phyloP scores from a whole-genome alignment of 2,329 filamentous ascomycete species.

The Bretziella fagacearum region DNA sequence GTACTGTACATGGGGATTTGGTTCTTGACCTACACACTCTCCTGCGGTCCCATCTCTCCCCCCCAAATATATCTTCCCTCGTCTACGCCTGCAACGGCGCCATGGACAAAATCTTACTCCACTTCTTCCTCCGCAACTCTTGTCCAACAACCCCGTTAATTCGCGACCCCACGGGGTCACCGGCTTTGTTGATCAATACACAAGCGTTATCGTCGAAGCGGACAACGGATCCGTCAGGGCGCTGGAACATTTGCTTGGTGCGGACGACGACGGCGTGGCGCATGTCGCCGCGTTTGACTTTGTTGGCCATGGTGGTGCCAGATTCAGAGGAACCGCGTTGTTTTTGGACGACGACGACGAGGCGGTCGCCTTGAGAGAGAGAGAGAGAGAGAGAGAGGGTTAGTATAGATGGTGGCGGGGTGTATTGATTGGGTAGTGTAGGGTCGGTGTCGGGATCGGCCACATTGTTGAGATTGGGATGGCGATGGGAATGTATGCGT shows the following conservation, averaged over 20 bases:
- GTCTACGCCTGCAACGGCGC: conserved; percentile 51
- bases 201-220: conserved; percentile 97
- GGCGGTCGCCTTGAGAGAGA: conserved; percentile 58
- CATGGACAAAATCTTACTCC: conserved; percentile 96
- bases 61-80: not conserved
- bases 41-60: not conserved
- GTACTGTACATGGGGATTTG: no score
- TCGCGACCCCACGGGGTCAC: conserved; percentile 84
- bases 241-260: conserved; percentile 71
- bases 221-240: conserved; percentile 76
- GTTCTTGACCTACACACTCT: not conserved
- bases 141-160: conserved; percentile 82
- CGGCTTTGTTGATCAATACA: conserved; percentile 90
- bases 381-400: not conserved
- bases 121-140: conserved; percentile 81
- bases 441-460: no score
- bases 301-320: conserved; percentile 61
- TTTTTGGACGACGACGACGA: conserved; percentile 94
- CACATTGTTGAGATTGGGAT: not conserved
- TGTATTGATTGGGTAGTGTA: conserved; percentile 13
- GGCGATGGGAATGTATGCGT: not conserved
- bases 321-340: conserved; percentile 56
- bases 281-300: conserved; percentile 92
- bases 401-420: not conserved
- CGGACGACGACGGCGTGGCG: conserved; percentile 90